These are phyloP conservation scores for Xylaria intraflava DNA, from an alignment of 495 filamentous ascomycete species.

Conservation along the genomic window DNA sequence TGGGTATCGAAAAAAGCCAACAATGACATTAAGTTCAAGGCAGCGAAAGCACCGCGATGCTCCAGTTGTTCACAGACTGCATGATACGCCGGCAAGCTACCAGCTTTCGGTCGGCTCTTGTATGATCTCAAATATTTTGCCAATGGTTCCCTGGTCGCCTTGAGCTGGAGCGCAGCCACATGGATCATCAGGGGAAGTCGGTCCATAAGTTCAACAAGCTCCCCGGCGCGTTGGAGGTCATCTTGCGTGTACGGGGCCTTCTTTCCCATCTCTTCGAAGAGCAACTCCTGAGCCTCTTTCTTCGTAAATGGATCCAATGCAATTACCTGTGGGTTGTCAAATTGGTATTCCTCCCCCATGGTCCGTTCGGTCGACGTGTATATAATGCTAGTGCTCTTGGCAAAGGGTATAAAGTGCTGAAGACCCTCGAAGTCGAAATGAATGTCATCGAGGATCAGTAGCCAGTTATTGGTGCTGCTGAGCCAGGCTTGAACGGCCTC, in stretches of 20 bases:
- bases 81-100: conserved; percentile 58
- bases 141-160: conserved; percentile 62
- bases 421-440: conserved; percentile 60
- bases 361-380: conserved; percentile 69
- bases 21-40: conserved; percentile 66
- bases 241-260: conserved; percentile 52
- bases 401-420: conserved; percentile 62
- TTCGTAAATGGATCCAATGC: conserved; percentile 51
- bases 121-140: conserved; percentile 65
- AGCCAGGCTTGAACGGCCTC: conserved; percentile 63
- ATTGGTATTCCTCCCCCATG: conserved; percentile 57
- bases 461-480: conserved; percentile 61
- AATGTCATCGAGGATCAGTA: conserved; percentile 70
- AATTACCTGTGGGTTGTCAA: conserved; percentile 70
- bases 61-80: conserved; percentile 65
- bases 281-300: conserved; percentile 39
- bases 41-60: conserved; percentile 50
- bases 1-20: conserved; percentile 68
- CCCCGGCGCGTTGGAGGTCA: conserved; percentile 54
- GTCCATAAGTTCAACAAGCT: conserved; percentile 64
- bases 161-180: conserved; percentile 67
- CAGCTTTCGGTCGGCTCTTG: conserved; percentile 58
- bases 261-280: conserved; percentile 48
- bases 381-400: conserved; percentile 61
- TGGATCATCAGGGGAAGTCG: conserved; percentile 73